Conservation (phyloP, 1,284 basidiomycete genomes). For the Tetrapyrgos nigripes region DNA sequence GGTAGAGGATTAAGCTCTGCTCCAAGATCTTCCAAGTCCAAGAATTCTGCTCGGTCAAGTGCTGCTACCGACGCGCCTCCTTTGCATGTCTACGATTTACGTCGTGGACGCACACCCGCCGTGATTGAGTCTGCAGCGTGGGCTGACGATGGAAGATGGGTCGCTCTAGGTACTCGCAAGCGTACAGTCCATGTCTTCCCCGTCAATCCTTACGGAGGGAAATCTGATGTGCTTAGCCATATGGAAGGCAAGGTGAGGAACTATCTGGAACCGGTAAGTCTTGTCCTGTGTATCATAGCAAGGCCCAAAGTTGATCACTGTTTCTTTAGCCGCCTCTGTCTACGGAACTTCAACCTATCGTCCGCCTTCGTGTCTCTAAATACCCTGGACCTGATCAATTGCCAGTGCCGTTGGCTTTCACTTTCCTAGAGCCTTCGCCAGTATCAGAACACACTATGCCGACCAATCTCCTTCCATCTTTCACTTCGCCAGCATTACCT, state of each 20-base stretch:
- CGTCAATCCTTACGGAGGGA: slow-evolving; percentile 78
- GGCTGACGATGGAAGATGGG: slow-evolving; percentile 72
- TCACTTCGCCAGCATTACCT: slow-evolving; percentile 33
- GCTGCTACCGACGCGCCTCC: slow-evolving; percentile 33
- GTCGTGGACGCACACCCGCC: slow-evolving; percentile 75
- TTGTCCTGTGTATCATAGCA: background rate
- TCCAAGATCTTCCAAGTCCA: background rate
- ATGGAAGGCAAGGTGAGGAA: slow-evolving; percentile 64
- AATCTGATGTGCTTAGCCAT: slow-evolving; percentile 70
- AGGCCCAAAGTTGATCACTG: slow-evolving; percentile 7
- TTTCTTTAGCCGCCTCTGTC: slow-evolving; percentile 53
- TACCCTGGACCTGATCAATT: slow-evolving; percentile 37
- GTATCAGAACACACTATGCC: slow-evolving; percentile 39
- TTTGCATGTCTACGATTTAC: slow-evolving; percentile 74
- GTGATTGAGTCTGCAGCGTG: slow-evolving; percentile 64
- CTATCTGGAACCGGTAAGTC: slow-evolving; percentile 54
- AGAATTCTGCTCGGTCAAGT: slow-evolving; percentile 17
- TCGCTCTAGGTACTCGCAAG: slow-evolving; percentile 70
- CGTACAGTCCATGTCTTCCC: slow-evolving; percentile 78
- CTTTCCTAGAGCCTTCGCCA: slow-evolving; percentile 52
- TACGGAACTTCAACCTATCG: slow-evolving; percentile 61
- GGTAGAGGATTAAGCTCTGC: background rate
- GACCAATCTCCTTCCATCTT: slow-evolving; percentile 45
- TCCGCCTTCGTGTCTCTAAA: slow-evolving; percentile 54
- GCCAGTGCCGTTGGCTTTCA: slow-evolving; percentile 56